Evolutionary conservation across 495 filamentous ascomycete genomes (phyloP).

Genomic region (Pseudotulostoma volvatum): DNA sequence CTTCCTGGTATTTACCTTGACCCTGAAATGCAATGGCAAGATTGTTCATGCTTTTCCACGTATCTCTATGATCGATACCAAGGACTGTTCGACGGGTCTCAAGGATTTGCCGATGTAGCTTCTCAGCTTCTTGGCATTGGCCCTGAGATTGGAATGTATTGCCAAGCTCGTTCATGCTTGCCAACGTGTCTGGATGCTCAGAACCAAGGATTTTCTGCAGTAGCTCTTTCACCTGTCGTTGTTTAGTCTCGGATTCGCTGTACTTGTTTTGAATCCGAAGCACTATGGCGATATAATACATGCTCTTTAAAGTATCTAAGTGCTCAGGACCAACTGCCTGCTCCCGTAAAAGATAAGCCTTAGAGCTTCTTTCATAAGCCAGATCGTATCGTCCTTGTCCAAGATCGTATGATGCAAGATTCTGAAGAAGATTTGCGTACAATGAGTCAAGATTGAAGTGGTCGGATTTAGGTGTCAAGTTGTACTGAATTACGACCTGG

Average conservation of each 20-base stretch:
- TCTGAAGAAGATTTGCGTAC: no score
- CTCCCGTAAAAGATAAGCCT: no score
- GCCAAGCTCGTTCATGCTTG: constrained; percentile 10
- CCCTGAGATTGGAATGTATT: background rate
- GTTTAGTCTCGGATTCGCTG: background rate
- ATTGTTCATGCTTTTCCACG: background rate
- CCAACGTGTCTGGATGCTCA: constrained; percentile 26
- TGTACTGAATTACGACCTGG: no score
- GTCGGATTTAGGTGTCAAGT: no score
- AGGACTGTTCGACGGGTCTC: constrained; percentile 13
- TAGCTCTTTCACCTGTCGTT: background rate
- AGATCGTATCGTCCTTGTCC: no score
- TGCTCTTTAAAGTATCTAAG: background rate
- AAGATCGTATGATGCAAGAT: no score
- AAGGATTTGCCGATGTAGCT: constrained; percentile 5
- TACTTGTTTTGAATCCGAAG: no score
- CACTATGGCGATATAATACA: background rate
- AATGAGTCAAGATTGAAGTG: no score
- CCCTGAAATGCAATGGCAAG: constrained; percentile 2
- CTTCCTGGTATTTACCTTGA: constrained; percentile 2
- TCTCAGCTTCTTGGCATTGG: background rate
- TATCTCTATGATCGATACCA: constrained; percentile 7
- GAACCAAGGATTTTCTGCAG: background rate
- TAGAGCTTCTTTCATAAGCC: no score
- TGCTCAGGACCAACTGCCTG: no score